Evolutionary conservation across 768 basidiomycete species (phyloP).

Genomic region (Russula sp.): DNA sequence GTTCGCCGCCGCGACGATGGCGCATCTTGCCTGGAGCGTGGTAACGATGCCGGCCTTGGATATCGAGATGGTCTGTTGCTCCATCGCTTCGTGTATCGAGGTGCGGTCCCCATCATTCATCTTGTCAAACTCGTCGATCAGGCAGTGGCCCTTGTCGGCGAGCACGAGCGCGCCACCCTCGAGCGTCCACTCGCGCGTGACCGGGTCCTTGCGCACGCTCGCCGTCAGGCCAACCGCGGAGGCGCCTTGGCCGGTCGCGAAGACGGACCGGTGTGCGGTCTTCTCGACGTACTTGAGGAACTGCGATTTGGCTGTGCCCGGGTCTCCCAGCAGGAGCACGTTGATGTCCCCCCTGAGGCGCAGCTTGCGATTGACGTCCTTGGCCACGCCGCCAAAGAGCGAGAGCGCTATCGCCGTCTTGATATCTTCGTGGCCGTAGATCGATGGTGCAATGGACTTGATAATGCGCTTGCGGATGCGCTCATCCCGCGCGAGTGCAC

Average conservation of each 20-base stretch:
- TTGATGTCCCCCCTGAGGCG: conserved; percentile 98
- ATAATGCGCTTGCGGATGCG: conserved; percentile 95
- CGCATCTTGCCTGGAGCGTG: conserved; percentile 94
- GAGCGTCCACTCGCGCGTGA: conserved; percentile 96
- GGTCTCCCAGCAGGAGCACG: conserved; percentile 91
- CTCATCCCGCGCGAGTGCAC: conserved; percentile 79
- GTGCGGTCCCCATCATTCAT: conserved; percentile 99
- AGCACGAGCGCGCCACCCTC: conserved; percentile 98
- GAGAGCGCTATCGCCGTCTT: conserved; percentile 95
- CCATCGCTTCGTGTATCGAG: conserved; percentile 99
- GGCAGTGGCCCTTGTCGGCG: conserved; percentile 94
- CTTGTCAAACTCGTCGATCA: conserved; percentile 99
- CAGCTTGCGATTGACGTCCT: conserved; percentile 96
- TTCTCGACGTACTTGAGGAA: conserved; percentile 99
- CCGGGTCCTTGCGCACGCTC: conserved; percentile 96
- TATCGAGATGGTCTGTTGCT: conserved; percentile 98
- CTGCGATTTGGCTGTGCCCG: conserved; percentile 98
- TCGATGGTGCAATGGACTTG: conserved; percentile 97
- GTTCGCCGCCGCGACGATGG: conserved; percentile 96
- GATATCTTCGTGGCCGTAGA: conserved; percentile 99
- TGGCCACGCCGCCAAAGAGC: conserved; percentile 88
- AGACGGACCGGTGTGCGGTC: conserved; percentile 95
- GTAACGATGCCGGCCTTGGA: conserved; percentile 99
- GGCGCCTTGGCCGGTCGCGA: conserved; percentile 97
- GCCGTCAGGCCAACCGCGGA: conserved; percentile 98